A percentile compares a stretch with the other conserved stretches of the same genome.
Evolutionary conservation across 805 yeast genomes (phyloP).

Genomic region (Ogataea siamensis): DNA sequence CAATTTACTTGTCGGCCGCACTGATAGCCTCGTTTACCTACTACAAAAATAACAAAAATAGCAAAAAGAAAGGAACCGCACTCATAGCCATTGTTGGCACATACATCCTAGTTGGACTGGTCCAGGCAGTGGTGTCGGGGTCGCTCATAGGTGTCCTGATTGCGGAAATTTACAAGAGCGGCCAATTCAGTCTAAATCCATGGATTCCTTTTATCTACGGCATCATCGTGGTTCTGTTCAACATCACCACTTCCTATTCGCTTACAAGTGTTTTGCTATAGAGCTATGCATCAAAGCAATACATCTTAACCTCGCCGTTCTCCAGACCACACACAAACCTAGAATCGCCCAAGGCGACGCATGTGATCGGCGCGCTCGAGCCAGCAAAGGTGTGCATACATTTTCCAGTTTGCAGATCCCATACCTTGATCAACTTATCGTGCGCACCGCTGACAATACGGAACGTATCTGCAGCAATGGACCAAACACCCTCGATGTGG

Average conservation of each 20-base stretch:
- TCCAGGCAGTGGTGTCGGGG: slow-evolving; percentile 71
- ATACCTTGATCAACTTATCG: slow-evolving; percentile 82
- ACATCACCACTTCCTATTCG: slow-evolving; percentile 65
- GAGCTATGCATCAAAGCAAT: slow-evolving; percentile 55
- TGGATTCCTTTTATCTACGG: slow-evolving; percentile 94
- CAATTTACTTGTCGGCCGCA: slow-evolving; percentile 66
- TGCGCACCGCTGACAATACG: slow-evolving; percentile 94
- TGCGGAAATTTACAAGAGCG: slow-evolving; percentile 74
- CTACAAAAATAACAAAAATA: slow-evolving; percentile 33
- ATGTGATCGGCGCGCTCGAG: slow-evolving; percentile 53
- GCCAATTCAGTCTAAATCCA: slow-evolving; percentile 83
- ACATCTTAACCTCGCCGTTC: slow-evolving; percentile 81
- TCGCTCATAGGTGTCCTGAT: slow-evolving; percentile 73
- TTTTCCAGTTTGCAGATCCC: slow-evolving; percentile 95
- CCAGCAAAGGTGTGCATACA: slow-evolving; percentile 92
- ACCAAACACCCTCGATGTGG: slow-evolving; percentile 98
- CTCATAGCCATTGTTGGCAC: slow-evolving; percentile 42
- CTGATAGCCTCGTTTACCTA: slow-evolving; percentile 53
- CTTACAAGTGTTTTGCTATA: slow-evolving; percentile 46
- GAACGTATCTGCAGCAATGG: slow-evolving; percentile 92
- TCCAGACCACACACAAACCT: slow-evolving; percentile 89
- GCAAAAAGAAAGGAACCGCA: slow-evolving; percentile 17
- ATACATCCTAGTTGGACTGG: slow-evolving; percentile 54
- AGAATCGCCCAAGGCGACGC: slow-evolving; percentile 87
- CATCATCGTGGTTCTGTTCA: slow-evolving; percentile 61